Conservation (phyloP, 495 filamentous ascomycete genomes). For the Penicillium cosmopolitanum region DNA sequence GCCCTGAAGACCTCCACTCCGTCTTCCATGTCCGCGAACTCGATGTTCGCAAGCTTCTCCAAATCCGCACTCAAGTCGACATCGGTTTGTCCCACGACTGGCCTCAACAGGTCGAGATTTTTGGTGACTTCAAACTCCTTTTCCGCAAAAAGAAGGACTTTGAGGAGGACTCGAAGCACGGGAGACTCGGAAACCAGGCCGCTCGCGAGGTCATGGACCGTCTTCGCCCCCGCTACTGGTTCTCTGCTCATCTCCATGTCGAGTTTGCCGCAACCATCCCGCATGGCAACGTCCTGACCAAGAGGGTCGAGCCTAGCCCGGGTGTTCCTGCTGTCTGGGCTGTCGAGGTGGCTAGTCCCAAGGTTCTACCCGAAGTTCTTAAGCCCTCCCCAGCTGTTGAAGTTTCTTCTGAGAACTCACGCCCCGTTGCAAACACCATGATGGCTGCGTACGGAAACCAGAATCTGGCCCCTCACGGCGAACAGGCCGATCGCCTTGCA, state of each 20-base stretch:
- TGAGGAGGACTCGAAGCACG: slow-evolving; percentile 68
- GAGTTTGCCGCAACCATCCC: slow-evolving; percentile 76
- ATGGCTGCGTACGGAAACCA: not conserved
- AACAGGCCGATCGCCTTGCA: not conserved
- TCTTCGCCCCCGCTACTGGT: slow-evolving; percentile 84
- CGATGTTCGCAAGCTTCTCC: slow-evolving; percentile 89
- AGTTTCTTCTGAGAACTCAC: not conserved
- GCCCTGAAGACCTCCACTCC: slow-evolving; percentile 65
- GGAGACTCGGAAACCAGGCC: slow-evolving; percentile 75
- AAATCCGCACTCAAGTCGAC: slow-evolving; percentile 80
- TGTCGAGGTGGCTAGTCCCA: not conserved
- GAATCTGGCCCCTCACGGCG: no score
- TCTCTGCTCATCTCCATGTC: slow-evolving; percentile 89
- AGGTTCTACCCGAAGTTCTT: no score
- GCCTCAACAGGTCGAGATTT: slow-evolving; percentile 78
- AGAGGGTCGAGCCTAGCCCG: not conserved
- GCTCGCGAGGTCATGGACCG: slow-evolving; percentile 78
- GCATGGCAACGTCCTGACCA: slow-evolving; percentile 50
- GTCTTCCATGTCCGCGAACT: slow-evolving; percentile 89
- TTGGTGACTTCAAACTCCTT: slow-evolving; percentile 64
- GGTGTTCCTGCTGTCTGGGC: slow-evolving; percentile 15
- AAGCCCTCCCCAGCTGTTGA: no score
- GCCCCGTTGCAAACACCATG: not conserved
- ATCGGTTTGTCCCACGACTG: slow-evolving; percentile 94
- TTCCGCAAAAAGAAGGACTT: slow-evolving; percentile 75